These are phyloP conservation scores for Sarcodon aspratus DNA, from an alignment of 768 basidiomycete species.

Conservation along the genomic window DNA sequence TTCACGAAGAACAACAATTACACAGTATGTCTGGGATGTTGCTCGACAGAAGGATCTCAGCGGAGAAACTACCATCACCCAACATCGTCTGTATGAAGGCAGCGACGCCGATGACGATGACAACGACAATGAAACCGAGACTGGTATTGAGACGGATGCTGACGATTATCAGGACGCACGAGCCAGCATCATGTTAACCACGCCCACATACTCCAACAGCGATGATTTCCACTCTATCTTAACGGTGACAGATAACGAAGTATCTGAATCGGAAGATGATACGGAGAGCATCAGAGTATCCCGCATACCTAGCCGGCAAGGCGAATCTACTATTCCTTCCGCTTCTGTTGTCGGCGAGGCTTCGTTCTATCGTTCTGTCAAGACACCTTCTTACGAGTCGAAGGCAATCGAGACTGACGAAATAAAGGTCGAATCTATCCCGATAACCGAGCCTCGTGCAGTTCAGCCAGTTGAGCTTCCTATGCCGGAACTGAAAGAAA, in stretches of 20 bases:
- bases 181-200: constrained; percentile 47
- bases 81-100: constrained; percentile 1
- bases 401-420: constrained; percentile 24
- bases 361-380: constrained; percentile 8
- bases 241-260: constrained; percentile 60
- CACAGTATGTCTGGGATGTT: not conserved
- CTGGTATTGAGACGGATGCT: constrained; percentile 51
- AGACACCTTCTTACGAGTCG: constrained; percentile 38
- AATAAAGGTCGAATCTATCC: constrained; percentile 15
- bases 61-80: constrained; percentile 19
- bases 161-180: constrained; percentile 74
- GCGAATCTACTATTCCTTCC: constrained; percentile 17
- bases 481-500: constrained; percentile 62
- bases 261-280: constrained; percentile 45
- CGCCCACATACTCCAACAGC: constrained; percentile 47
- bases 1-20: not conserved
- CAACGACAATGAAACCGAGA: constrained; percentile 40
- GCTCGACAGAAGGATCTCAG: constrained; percentile 11
- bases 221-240: constrained; percentile 72
- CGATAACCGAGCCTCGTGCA: constrained; percentile 11
- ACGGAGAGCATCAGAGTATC: constrained; percentile 74
- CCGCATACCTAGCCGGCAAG: constrained; percentile 20
- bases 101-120: constrained; percentile 30
- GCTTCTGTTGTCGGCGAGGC: constrained; percentile 6
- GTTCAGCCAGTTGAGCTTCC: constrained; percentile 21